Evolutionary conservation across 176 grass and related monocot genomes (phyloP), one percentile per base, ranked within the genome.

Genomic region (Oryza meyeriana): DNA sequence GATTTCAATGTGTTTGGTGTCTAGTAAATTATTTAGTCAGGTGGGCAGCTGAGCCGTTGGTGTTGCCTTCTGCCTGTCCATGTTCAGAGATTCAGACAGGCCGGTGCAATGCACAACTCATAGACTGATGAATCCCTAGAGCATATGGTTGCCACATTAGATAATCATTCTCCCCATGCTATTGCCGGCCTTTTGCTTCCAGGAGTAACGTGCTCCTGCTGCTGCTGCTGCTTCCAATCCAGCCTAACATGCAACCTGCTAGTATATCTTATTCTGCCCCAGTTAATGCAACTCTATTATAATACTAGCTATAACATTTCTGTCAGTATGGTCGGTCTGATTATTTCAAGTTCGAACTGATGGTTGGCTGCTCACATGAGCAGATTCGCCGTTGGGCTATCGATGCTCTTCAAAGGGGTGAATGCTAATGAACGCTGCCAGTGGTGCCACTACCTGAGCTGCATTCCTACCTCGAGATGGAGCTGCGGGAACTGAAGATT

Each of bases 391-490:
- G 81, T 86, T 39, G 92, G 84, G 40, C 85, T 98, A 75, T 64
- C 84, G 58, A 94, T 94, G 95, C 84, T 98, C 40, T 94, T 98
- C 86, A 71, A 33, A 48, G 88, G 95, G 38, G 95, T 81, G 81
- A 98, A 98, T 67, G 95, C 78, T 3, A 93, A 98, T 47, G 86
- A 98, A 10, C 95, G 62, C 78, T 98, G 95, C 80, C 72, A 71
- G 30, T 98, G 95, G 95, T 98, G 95, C 80, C 95, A 88, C 84
- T 93, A 94, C 75, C 87, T 98, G 77, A 98, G 88, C 87, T 94
- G 95, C 73, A 82, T 98, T n/a, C 95, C 92, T 11, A 94, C 92
- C 24, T 87, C 92, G 14, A 84, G 85, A 77, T 98, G 95, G 95
- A 94, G 59, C 55, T 98, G 95, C 20, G 71, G 70, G 72, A 93